These are phyloP conservation scores for Symbiodinium natans DNA, from an alignment of 73 alveolate genomes.

Conservation along the genomic window DNA sequence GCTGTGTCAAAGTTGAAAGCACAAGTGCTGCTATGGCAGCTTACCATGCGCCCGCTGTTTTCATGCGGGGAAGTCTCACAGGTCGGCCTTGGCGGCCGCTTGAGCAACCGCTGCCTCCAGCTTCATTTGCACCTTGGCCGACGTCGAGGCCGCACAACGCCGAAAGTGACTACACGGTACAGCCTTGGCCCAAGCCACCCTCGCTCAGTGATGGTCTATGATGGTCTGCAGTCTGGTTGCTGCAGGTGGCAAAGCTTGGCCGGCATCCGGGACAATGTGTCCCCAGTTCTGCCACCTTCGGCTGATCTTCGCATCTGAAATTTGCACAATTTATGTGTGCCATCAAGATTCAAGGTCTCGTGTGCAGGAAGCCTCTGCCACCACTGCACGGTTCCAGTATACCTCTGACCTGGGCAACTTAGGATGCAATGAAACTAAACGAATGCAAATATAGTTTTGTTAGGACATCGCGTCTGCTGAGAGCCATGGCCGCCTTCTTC, in stretches of 20 bases:
- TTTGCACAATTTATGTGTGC: neutral
- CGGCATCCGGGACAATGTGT: conserved; percentile 50
- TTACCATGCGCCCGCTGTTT: no score
- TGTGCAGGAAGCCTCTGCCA: conserved; percentile 56
- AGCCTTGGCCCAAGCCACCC: neutral
- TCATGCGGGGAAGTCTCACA: no score
- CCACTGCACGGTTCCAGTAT: conserved; percentile 75
- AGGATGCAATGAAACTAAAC: neutral
- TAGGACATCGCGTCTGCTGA: neutral
- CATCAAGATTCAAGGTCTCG: neutral
- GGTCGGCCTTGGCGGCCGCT: conserved; percentile 83
- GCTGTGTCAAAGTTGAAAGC: no score
- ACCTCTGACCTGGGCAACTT: conserved; percentile 32
- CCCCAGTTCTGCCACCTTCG: conserved; percentile 88
- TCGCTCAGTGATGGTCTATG: neutral
- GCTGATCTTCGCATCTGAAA: neutral
- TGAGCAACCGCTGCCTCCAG: conserved; percentile 50
- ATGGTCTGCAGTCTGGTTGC: neutral
- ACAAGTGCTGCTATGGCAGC: no score
- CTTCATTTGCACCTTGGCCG: conserved; percentile 43
- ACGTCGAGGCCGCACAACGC: no score
- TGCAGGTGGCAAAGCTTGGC: conserved; percentile 36
- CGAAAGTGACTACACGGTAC: neutral
- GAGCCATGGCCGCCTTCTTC: conserved; percentile 30
- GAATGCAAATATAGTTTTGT: neutral